Base-by-base conservation (phyloP, 495 filamentous ascomycete genomes). In the Lophium mytilinum region DNA sequence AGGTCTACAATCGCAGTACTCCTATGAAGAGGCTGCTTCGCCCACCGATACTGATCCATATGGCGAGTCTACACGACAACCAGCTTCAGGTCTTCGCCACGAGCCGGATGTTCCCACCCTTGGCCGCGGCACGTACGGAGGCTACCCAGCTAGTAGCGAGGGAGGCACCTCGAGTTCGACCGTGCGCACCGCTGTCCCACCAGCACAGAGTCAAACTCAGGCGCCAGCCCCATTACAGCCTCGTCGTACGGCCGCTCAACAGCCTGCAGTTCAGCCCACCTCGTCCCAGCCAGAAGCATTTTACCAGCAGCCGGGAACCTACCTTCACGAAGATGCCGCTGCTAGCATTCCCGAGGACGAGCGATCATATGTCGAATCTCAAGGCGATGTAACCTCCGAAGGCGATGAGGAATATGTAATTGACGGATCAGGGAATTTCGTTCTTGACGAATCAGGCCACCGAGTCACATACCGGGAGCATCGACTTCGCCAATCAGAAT, bases 21-120 rank as follows among this genome's bases (percentile, higher is more conserved):
- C 75, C 53, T 81, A 83, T 57, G 74, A 71, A 40, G 71, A 74
- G 57, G 63, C 56, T 37, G 53, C 62, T 14, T 69, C 65, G 14
- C 70, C 71, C 12, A 80, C 80, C 1, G 79, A 77, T 45, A 83
- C 80, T 3, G 82, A 85, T 60, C 81, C 83, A 4, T 86, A 83
- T 61, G 72, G 70, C 8, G 75, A 76, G 66, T 64, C 69, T 40
- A 74, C 75, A 50, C 69, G 64, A 41, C 68, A 64, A 48, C 69
- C 14, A 18, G 21, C 52, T 33, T 9, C 59, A 43, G 24, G 24
- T 30, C 49, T 65, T 37, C 62, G 61, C 33, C 61, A 67, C 51
- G 69, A 72, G 51, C 63, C 60, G 18, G 68, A 66, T 33, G 57
- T 62, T n/a, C 41, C 52, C 53, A 46, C 56, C 50, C 50, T 43